A percentile compares a stretch with the other conserved stretches of the same genome.
phyloP scores from a whole-genome alignment of 768 basidiomycete genomes.

The Tulasnella sp. region DNA sequence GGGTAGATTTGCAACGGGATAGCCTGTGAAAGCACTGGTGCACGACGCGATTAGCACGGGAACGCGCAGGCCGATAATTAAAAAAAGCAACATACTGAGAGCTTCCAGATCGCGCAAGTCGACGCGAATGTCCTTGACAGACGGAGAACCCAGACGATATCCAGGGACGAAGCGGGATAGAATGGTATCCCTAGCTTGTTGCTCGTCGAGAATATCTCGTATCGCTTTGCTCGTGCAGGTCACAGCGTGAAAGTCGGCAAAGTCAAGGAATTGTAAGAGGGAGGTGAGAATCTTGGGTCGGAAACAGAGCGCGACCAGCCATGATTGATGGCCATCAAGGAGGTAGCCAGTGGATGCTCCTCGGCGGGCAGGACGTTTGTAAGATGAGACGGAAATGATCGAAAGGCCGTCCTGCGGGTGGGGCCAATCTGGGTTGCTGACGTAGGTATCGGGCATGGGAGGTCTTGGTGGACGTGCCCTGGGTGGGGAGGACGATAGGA shows the following conservation, averaged over 20 bases:
- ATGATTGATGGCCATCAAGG: background rate
- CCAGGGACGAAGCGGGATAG: slow-evolving; percentile 45
- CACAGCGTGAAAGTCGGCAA: slow-evolving; percentile 34
- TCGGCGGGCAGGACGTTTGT: background rate
- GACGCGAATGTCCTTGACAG: slow-evolving; percentile 33
- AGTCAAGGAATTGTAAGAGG: slow-evolving; percentile 27
- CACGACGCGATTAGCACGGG: background rate
- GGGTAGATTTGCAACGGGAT: slow-evolving; percentile 60
- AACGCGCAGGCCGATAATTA: background rate
- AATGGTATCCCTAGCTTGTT: slow-evolving; percentile 29
- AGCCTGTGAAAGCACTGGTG: slow-evolving; percentile 49
- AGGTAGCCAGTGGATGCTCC: background rate
- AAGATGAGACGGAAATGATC: background rate
- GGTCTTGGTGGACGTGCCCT: background rate
- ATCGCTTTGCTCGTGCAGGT: slow-evolving; percentile 28
- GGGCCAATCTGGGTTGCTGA: background rate
- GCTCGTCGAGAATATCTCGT: slow-evolving; percentile 26
- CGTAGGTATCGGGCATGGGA: background rate
- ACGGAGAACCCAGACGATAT: slow-evolving; percentile 36
- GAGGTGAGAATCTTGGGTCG: slow-evolving; percentile 28
- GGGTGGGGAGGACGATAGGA: background rate
- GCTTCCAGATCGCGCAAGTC: slow-evolving; percentile 48
- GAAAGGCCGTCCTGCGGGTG: background rate
- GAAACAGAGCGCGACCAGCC: slow-evolving; percentile 24
- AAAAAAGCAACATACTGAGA: slow-evolving; percentile 40